Evolutionary conservation across 352 stramenopile species (phyloP), one percentile per base, ranked within the genome.

Genomic region (Aphanomyces stellatus): DNA sequence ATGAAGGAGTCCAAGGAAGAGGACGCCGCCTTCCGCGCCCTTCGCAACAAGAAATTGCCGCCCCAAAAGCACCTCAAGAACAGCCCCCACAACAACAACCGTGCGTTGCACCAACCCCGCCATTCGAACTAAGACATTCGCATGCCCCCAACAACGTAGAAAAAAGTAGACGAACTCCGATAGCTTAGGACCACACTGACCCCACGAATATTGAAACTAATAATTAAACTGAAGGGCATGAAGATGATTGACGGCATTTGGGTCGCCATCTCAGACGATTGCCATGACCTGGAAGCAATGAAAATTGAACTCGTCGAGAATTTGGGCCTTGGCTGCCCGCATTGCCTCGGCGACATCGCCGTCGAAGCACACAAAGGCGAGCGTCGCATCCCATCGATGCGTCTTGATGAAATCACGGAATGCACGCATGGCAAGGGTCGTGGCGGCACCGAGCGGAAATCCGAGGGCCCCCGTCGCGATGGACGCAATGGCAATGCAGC

Each of bases 381-480:
- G 17, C 19, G 40, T 67, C 13, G 60, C 60, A 17, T 30, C 8
- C 60, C 60, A 67, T 48, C 60, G 37, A 41, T 67, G 60, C 15
- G 60, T 67, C 33, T 67, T 67, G 60, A 67, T 27, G 33, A 67
- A 67, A 31, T 67, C 60, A 19, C 60, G 60, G 19, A 48, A 24
- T 4, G 60, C 60, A 19, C 60, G 60, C 43, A 67, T 57, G 5
- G 60, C 60, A 7, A 67, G 25, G 4, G 8, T 48, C 17, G 60
- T 59, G 6, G 60, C 60, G 8, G 42, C 19, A 3, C 25, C 8
- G 10, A 67, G 49, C 11, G 60, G 60, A 27, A 67, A 67, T 31
- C 60, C 60, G 42, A 87, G 76, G 48, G 80, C 85, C 1, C 82
- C 80, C 0, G 82, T 90, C 1, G 82, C 87, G 56, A 91, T 88